A percentile compares a stretch with the other conserved stretches of the same genome.
phyloP scores from a whole-genome alignment of 306 rosid species.

The Malus sylvestris region DNA sequence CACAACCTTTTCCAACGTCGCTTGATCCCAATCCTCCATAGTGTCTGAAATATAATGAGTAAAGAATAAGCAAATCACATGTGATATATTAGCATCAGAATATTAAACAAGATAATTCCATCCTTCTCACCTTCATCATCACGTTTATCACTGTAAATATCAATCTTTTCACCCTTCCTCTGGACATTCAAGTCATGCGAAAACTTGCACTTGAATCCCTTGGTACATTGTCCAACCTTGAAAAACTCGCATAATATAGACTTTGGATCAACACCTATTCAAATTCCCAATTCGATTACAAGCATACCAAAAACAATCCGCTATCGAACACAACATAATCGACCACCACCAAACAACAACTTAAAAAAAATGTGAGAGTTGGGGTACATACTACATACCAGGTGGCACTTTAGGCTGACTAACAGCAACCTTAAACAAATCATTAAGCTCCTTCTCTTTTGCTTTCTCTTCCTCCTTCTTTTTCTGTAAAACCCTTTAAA shows the following conservation, averaged over 20 bases:
- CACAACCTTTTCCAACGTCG: constrained; percentile 84
- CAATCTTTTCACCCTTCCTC: constrained; percentile 99
- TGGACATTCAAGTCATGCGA: constrained; percentile 92
- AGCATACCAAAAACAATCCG: constrained; percentile 1
- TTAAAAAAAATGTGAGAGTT: background rate
- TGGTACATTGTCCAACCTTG: constrained; percentile 85
- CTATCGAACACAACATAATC: background rate
- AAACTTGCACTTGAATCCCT: constrained; percentile 98
- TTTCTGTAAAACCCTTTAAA: constrained; percentile 39
- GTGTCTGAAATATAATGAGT: constrained; percentile 38
- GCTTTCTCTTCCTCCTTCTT: constrained; percentile 97
- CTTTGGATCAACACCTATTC: constrained; percentile 95
- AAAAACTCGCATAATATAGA: constrained; percentile 86
- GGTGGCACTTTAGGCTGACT: constrained; percentile 89
- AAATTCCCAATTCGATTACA: constrained; percentile 22
- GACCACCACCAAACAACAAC: background rate
- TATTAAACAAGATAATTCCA: background rate
- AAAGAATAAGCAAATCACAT: constrained; percentile 5
- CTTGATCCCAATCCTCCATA: constrained; percentile 99
- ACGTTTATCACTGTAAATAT: constrained; percentile 81
- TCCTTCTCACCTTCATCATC: constrained; percentile 57
- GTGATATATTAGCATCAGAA: background rate
- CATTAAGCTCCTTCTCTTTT: constrained; percentile 88
- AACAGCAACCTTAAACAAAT: constrained; percentile 83
- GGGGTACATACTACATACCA: constrained; percentile 43